These are phyloP conservation scores for Aspergillus nanangensis DNA, from an alignment of 495 filamentous ascomycete species.

Conservation along the genomic window DNA sequence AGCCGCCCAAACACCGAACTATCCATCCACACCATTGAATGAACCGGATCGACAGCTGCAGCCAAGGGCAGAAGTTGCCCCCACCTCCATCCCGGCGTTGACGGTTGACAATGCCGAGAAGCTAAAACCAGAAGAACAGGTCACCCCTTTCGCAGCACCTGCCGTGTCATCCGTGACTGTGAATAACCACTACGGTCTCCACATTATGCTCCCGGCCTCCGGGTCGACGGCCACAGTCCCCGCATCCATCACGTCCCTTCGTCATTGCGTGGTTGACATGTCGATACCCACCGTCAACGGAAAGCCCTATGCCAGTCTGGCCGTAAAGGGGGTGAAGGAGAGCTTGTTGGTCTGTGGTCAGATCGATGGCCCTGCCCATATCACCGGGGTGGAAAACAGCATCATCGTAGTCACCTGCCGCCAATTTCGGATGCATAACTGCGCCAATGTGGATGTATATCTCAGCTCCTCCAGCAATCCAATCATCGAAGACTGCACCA, in stretches of 20 bases:
- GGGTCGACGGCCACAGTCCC: slow-evolving; percentile 63
- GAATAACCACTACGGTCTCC: slow-evolving; percentile 54
- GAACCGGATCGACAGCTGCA: slow-evolving; percentile 37
- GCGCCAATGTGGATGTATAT: slow-evolving; percentile 73
- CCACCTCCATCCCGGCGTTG: slow-evolving; percentile 30
- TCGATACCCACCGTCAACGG: slow-evolving; percentile 57
- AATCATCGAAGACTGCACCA: slow-evolving; percentile 85
- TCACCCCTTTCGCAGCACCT: slow-evolving; percentile 21
- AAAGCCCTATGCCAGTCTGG: slow-evolving; percentile 68
- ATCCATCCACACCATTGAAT: slow-evolving; percentile 46
- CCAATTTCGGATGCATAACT: slow-evolving; percentile 91
- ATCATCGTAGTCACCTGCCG: slow-evolving; percentile 71
- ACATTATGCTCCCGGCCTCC: slow-evolving; percentile 65
- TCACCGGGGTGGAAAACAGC: slow-evolving; percentile 70
- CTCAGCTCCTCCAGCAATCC: slow-evolving; percentile 76
- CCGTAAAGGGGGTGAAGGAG: slow-evolving; percentile 61
- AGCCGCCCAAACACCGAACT: slow-evolving; percentile 47
- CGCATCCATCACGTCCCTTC: slow-evolving; percentile 67
- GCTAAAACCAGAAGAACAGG: slow-evolving; percentile 14
- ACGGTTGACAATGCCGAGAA: slow-evolving; percentile 14
- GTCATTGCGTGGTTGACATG: slow-evolving; percentile 75
- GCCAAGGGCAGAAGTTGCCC: slow-evolving; percentile 30
- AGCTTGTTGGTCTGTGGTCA: slow-evolving; percentile 73
- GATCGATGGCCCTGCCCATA: slow-evolving; percentile 73
- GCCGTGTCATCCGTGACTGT: slow-evolving; percentile 56